phyloP scores from a whole-genome alignment of 2,329 filamentous ascomycete genomes.

The Ophiostoma angusticollis region DNA sequence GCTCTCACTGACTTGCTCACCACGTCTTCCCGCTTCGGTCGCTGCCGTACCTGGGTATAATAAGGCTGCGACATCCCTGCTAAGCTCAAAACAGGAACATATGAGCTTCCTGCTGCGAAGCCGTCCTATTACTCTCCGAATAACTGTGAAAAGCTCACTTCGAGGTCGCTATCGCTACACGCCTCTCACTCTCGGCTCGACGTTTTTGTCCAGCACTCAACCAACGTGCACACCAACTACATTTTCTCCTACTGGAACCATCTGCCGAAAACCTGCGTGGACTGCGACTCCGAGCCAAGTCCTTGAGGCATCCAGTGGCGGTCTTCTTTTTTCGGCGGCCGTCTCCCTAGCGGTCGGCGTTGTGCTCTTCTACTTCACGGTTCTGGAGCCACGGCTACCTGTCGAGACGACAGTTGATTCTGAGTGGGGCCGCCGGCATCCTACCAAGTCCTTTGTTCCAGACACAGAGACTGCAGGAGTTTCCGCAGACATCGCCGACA shows the following conservation, averaged over 20 bases:
- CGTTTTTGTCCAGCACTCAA: background rate
- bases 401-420: no score
- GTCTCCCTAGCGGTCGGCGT: conserved; percentile 3
- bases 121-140: background rate
- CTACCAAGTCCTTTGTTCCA: background rate
- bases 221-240: background rate
- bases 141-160: no score
- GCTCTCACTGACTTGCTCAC: no score
- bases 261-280: background rate
- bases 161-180: no score
- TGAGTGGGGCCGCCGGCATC: no score
- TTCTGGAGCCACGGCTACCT: no score
- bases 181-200: background rate
- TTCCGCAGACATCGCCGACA: background rate
- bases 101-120: background rate
- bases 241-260: background rate
- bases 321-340: conserved; percentile 2
- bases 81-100: no score
- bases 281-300: background rate
- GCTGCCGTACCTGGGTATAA: no score
- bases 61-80: no score
- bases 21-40: no score
- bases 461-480: background rate
- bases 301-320: conserved; percentile 8
- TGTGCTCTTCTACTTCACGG: background rate